These are phyloP conservation scores for Debaryomyces psychrophilus DNA, from an alignment of 1,139 yeast genomes.

Conservation along the genomic window DNA sequence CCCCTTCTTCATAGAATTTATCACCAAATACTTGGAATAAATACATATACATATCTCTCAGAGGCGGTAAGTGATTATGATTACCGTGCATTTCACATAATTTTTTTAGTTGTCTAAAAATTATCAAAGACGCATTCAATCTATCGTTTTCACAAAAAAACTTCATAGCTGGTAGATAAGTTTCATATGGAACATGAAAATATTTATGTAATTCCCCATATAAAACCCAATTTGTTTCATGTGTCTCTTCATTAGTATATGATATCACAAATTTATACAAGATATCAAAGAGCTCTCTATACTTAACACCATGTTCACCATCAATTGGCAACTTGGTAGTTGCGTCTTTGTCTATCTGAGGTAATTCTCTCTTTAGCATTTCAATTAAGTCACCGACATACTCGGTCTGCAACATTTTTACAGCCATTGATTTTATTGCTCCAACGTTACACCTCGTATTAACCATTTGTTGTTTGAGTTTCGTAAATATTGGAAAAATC, in stretches of 20 bases:
- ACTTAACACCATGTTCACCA: slow-evolving; percentile 30
- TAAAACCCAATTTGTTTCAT: slow-evolving; percentile 63
- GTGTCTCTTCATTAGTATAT: slow-evolving; percentile 41
- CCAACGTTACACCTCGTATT: slow-evolving; percentile 33
- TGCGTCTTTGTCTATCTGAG: slow-evolving; percentile 42
- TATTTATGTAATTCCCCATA: slow-evolving; percentile 62
- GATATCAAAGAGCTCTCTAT: slow-evolving; percentile 37
- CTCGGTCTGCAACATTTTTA: slow-evolving; percentile 49
- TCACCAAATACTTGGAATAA: slow-evolving; percentile 66
- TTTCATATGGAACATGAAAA: slow-evolving; percentile 61
- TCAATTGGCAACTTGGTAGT: slow-evolving; percentile 33
- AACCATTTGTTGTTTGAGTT: slow-evolving; percentile 43
- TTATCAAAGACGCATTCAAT: slow-evolving; percentile 64
- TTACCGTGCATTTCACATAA: slow-evolving; percentile 58
- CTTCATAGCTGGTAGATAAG: slow-evolving; percentile 61
- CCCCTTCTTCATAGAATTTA: slow-evolving; percentile 66
- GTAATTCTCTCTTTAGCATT: slow-evolving; percentile 62
- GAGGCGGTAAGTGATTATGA: slow-evolving; percentile 55
- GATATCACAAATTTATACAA: slow-evolving; percentile 52
- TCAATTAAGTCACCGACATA: slow-evolving; percentile 61
- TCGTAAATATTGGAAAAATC: slow-evolving; percentile 38
- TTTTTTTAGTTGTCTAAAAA: slow-evolving; percentile 65
- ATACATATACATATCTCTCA: slow-evolving; percentile 64
- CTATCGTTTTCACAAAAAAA: slow-evolving; percentile 60
- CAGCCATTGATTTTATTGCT: slow-evolving; percentile 52